phyloP scores from a whole-genome alignment of 1,284 basidiomycete genomes.

The Ustilago lituana region DNA sequence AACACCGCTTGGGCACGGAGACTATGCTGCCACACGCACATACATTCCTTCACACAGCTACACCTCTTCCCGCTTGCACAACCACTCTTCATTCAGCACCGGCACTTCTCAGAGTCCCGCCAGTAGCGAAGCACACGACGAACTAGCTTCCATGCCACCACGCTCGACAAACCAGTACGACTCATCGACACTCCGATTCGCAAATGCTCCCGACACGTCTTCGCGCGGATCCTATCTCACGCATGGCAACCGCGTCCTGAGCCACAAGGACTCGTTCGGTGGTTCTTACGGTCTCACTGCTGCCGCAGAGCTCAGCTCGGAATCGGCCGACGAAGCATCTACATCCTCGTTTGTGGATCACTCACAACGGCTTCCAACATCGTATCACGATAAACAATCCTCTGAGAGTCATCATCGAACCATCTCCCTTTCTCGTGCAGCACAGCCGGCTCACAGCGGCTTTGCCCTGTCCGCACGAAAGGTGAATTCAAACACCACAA shows the following conservation, averaged over 20 bases:
- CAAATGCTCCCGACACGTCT: conserved; percentile 10
- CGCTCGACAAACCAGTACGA: conserved; percentile 19
- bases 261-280: conserved; percentile 48
- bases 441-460: conserved; percentile 5
- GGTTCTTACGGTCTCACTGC: conserved; percentile 27
- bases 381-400: neutral
- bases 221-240: conserved; percentile 20
- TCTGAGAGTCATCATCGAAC: conserved; percentile 22
- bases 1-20: conserved; percentile 29
- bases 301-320: conserved; percentile 10
- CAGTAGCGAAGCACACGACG: conserved; percentile 39
- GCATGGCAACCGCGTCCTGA: conserved; percentile 25
- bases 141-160: conserved; percentile 16
- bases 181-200: conserved; percentile 6
- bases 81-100: conserved; percentile 41
- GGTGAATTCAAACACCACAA: neutral
- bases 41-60: conserved; percentile 32
- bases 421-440: conserved; percentile 19
- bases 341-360: neutral
- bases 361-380: neutral
- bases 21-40: conserved; percentile 22
- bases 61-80: conserved; percentile 20
- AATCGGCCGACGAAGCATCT: conserved; percentile 20
- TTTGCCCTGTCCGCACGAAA: neutral
- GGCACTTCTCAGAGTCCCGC: conserved; percentile 24